Evolutionary conservation across 805 yeast genomes (phyloP).

Genomic region (Wickerhamia fluorescens): DNA sequence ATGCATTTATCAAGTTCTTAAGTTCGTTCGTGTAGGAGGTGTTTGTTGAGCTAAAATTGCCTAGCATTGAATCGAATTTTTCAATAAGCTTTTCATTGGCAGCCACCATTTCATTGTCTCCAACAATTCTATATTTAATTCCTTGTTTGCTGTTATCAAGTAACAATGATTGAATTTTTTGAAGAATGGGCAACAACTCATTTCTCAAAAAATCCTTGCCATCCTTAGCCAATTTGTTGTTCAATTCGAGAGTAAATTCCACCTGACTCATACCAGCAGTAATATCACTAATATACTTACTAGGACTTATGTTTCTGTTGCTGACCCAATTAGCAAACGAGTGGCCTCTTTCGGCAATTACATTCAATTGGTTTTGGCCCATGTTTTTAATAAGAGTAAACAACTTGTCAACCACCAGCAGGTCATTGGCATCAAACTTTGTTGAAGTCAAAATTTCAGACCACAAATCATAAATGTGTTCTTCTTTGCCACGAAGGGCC

Average conservation of each 20-base stretch:
- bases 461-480: conserved; percentile 59
- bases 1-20: conserved; percentile 9
- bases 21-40: conserved; percentile 3
- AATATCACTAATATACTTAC: conserved; percentile 54
- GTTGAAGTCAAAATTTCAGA: conserved; percentile 62
- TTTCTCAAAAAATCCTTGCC: conserved; percentile 29
- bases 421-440: conserved; percentile 45
- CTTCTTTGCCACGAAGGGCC: conserved; percentile 58
- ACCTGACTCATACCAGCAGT: conserved; percentile 76
- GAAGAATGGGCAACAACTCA: conserved; percentile 60
- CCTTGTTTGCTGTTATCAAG: conserved; percentile 25
- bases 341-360: conserved; percentile 85
- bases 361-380: conserved; percentile 70
- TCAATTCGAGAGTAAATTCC: conserved; percentile 56
- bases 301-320: conserved; percentile 52
- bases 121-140: conserved; percentile 51
- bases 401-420: conserved; percentile 51
- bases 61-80: conserved; percentile 17
- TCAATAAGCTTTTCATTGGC: conserved; percentile 29
- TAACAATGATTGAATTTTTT: conserved; percentile 41
- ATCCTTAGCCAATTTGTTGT: conserved; percentile 36
- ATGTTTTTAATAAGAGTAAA: conserved; percentile 64
- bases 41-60: background rate
- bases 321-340: conserved; percentile 68
- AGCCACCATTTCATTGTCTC: conserved; percentile 39